These are phyloP conservation scores for Phytophthora nicotianae DNA, from an alignment of 352 stramenopile species.

Conservation along the genomic window DNA sequence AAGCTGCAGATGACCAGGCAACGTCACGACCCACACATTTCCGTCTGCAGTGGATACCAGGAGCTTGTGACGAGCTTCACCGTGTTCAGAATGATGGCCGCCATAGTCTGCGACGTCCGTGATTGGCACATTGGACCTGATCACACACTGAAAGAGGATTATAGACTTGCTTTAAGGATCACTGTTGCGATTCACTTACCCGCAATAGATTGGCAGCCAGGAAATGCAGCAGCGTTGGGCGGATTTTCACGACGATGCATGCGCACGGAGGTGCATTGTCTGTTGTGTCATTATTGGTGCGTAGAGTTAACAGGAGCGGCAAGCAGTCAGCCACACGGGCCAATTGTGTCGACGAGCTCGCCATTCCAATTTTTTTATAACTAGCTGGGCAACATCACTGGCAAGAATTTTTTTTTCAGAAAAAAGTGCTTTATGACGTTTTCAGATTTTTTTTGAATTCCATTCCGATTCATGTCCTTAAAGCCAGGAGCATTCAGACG, in stretches of 20 bases:
- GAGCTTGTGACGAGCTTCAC: constrained; percentile 19
- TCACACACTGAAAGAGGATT: constrained; percentile 43
- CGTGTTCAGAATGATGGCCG: background rate
- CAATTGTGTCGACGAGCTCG: constrained; percentile 32
- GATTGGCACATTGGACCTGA: constrained; percentile 49
- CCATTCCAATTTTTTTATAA: too few relatives aligned
- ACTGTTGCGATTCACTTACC: constrained; percentile 26
- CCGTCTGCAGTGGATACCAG: constrained; percentile 47
- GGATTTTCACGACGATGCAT: constrained; percentile 48
- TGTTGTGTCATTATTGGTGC: background rate
- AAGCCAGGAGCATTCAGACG: too few relatives aligned
- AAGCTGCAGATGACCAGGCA: constrained; percentile 24
- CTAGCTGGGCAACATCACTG: too few relatives aligned
- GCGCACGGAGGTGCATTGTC: background rate
- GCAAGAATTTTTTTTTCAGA: too few relatives aligned
- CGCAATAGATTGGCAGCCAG: constrained; percentile 47
- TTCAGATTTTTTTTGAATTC: too few relatives aligned
- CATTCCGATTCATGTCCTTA: too few relatives aligned
- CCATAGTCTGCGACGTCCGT: constrained; percentile 32
- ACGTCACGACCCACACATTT: constrained; percentile 54
- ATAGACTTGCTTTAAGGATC: background rate
- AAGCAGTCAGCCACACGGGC: constrained; percentile 44
- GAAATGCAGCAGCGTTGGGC: constrained; percentile 51
- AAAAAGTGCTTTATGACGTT: too few relatives aligned
- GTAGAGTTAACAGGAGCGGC: constrained; percentile 37